Evolutionary conservation across 768 basidiomycete species (phyloP), one percentile per base, ranked within the genome.

Genomic region (Naganishia antarctica): DNA sequence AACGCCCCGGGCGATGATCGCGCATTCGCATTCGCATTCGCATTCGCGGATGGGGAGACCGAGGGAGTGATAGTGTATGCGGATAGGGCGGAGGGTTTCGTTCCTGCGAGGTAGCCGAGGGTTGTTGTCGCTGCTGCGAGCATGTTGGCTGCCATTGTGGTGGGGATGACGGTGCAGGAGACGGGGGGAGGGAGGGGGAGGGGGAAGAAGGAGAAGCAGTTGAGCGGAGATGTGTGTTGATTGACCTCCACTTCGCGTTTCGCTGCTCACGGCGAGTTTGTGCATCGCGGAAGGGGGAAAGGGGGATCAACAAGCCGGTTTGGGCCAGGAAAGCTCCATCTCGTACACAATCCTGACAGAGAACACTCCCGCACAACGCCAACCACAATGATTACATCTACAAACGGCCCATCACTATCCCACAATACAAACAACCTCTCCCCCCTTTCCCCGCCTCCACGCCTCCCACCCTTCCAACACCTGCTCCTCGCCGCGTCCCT

Each of bases 401-500:
- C 34, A 7, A 37, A 37, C 15, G 15, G 8, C 7, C 1, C 53
- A 21, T 40, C 18, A 11, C 47, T 75, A 85, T 64, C 82, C 79
- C 28, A 88, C 91, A 68, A 91, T 81, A 77, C 91, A 91, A 21
- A 96, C 80, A 7, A 96, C 85, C 79, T 98, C 94, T 5, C 94
- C 94, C 2, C 84, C 81, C 8, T 92, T 67, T 57, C 84, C 85
- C 73, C 90, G 74, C 76, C 85, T 81, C 72, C 94, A 77, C 5
- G 94, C 94, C 77, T 99, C 93, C 76, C 93, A 82, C 6, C 91
- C 93, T 76, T 99, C 94, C 71, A 96, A 69, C 53, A 57, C 53
- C 53, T 57, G 32, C 86, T 89, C 97, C 45, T 49, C 64, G 9
- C 67, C 61, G 16, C 64, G 65, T 4, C 87, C 86, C 66, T 88